Conservation (phyloP, 2,329 filamentous ascomycete species). For the Akanthomyces dipterigenus region DNA sequence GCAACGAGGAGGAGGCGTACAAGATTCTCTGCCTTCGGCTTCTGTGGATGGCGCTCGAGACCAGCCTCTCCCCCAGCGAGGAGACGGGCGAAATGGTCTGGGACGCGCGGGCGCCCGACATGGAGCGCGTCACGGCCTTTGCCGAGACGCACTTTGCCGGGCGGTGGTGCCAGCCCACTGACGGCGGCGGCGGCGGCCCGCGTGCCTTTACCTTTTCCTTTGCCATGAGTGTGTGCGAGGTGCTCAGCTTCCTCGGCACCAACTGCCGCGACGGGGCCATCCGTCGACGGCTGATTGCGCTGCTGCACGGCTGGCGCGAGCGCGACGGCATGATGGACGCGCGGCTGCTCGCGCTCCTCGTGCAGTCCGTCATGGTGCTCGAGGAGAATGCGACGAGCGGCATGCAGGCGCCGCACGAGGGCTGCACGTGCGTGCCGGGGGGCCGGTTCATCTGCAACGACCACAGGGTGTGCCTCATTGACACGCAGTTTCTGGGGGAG, state of each 20-base stretch:
- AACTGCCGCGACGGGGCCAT: conserved; percentile 2
- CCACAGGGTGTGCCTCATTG: conserved; percentile 1
- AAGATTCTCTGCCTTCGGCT: not conserved
- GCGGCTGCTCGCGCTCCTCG: not conserved
- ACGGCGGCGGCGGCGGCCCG: not conserved
- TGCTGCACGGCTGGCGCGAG: not conserved
- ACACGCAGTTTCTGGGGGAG: not conserved
- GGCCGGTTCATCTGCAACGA: not conserved
- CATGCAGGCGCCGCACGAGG: not conserved
- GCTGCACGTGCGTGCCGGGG: not conserved
- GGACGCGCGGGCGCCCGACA: not conserved
- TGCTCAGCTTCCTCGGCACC: not conserved
- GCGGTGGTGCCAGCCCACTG: not conserved
- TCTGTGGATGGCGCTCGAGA: not conserved
- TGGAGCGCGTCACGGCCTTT: not conserved
- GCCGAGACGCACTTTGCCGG: not conserved
- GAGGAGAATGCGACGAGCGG: conserved; percentile 3
- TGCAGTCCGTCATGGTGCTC: conserved; percentile 1
- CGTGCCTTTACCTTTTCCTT: not conserved
- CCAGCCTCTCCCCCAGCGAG: not conserved
- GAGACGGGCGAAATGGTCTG: not conserved
- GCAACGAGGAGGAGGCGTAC: not conserved
- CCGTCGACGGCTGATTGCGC: not conserved
- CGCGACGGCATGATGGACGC: not conserved
- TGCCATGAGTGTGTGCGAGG: not conserved